A percentile compares a stretch with the other conserved stretches of the same genome.
These are phyloP conservation scores for Pestalotiopsis sp. DNA, from an alignment of 2,329 filamentous ascomycete species.

Conservation along the genomic window DNA sequence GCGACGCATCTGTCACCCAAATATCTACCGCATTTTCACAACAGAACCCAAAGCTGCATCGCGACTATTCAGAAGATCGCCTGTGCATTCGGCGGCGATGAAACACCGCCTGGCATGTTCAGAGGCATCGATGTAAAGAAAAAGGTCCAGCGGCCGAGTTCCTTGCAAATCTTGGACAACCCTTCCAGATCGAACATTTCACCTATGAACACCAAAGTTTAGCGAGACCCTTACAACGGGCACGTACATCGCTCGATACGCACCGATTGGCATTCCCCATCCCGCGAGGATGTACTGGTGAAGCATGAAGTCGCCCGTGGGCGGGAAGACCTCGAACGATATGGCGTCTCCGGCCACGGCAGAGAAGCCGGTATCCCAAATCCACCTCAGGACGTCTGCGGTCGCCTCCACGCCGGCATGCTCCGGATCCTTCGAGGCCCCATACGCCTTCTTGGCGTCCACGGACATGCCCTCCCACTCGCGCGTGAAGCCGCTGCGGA, in stretches of 20 bases:
- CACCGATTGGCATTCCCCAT: slow-evolving; percentile 22
- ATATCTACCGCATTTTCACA: neutral
- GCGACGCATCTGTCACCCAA: too few relatives aligned
- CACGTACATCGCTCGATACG: neutral
- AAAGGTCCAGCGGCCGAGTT: slow-evolving; percentile 37
- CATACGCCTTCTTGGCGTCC: slow-evolving; percentile 45
- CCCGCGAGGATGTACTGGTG: slow-evolving; percentile 17
- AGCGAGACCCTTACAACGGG: neutral
- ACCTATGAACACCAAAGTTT: slow-evolving; percentile 29
- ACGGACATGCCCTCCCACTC: slow-evolving; percentile 29
- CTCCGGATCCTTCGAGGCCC: slow-evolving; percentile 30
- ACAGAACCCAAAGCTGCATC: neutral
- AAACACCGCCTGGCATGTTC: slow-evolving; percentile 19
- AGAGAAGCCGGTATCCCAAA: slow-evolving; percentile 48
- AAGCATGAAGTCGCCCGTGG: neutral
- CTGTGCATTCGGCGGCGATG: slow-evolving; percentile 19
- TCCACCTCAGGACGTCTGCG: slow-evolving; percentile 41
- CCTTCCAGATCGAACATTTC: slow-evolving; percentile 46
- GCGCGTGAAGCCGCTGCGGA: slow-evolving; percentile 38
- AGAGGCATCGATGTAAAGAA: slow-evolving; percentile 38
- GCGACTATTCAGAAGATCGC: slow-evolving; percentile 16
- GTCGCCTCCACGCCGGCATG: slow-evolving; percentile 42
- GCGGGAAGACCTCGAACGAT: slow-evolving; percentile 40
- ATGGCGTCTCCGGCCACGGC: slow-evolving; percentile 47
- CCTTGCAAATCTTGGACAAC: slow-evolving; percentile 36